Base-by-base conservation (phyloP, 2,329 filamentous ascomycete species). In the Pestalotiopsis sp. region DNA sequence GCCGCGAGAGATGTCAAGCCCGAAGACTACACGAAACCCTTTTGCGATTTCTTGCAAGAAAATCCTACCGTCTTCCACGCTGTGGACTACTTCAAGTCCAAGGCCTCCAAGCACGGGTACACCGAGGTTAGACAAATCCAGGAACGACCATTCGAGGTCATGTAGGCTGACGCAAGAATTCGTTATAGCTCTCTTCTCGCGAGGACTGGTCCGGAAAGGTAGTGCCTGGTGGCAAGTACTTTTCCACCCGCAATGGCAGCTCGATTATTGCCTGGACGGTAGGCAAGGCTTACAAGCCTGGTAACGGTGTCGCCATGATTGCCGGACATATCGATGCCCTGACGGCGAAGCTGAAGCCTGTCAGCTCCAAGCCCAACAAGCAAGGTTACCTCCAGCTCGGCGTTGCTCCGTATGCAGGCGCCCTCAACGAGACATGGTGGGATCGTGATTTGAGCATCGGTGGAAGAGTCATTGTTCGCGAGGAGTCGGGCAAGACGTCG, bases 51-150 rank as follows among this genome's bases (percentile, higher is more conserved):
- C 78, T 88, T 98, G 83, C 92, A 90, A 59, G 87, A 92, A 71
- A 97, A 98, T 78, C 96, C 96, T 0, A 98, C 96, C 9, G 89
- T 98, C 61, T 99, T 97, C 80, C 96, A 99, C 77, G 90, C 93
- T 1, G 94, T 98, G 36, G 88, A 90, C 68, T 89, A 93, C 74
- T 93, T 97, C 78, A 90, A 91, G 75, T 84, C 86, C 68, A 91
- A 94, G 75, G 87, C 98, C 62, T 84, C 87, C 71, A 86, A 89
- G 52, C 85, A 89, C 49, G 95, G 94, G 59, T 99, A 93, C 81
- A 87, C 86, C 70, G 91, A 90, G 81, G 90, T 93, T 72, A 68
- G 82, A n/a, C 7, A n/a, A 75, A 12, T 27, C 13, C 40, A 45
- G 4, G 25, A 13, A 3, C 57, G n/a, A 14, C 38, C n/a, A 14